phyloP scores from a whole-genome alignment of 352 stramenopile genomes.

The Peronospora belbahrii region DNA sequence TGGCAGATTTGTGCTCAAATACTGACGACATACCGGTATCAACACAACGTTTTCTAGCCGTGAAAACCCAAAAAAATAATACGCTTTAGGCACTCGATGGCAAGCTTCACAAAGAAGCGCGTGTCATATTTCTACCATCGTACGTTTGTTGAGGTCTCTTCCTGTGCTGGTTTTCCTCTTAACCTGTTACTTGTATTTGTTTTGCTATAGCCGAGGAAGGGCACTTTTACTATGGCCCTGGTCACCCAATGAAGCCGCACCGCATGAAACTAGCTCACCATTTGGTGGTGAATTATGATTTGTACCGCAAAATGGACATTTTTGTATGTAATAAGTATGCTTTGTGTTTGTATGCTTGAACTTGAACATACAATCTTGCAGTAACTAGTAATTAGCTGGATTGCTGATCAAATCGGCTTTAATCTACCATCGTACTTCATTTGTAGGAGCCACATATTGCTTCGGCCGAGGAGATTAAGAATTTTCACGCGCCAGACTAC shows the following conservation, averaged over 20 bases:
- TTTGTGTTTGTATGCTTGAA: no score
- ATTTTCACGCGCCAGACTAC: constrained; percentile 97
- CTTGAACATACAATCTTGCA: not conserved
- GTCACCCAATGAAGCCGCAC: constrained; percentile 97
- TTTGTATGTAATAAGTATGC: constrained; percentile 66
- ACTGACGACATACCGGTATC: not conserved
- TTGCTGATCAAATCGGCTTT: not conserved
- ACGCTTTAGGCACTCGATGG: constrained; percentile 1
- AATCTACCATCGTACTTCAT: not conserved
- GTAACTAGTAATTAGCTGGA: not conserved
- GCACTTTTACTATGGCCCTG: constrained; percentile 94
- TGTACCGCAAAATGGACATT: constrained; percentile 99
- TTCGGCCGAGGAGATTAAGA: constrained; percentile 90
- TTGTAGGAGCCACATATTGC: constrained; percentile 70
- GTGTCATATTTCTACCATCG: constrained; percentile 86
- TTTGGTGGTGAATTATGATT: constrained; percentile 95
- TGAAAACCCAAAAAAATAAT: no score
- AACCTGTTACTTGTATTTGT: not conserved
- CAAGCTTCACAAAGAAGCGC: constrained; percentile 57
- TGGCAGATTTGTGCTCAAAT: no score
- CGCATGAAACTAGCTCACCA: constrained; percentile 97
- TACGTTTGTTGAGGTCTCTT: constrained; percentile 20
- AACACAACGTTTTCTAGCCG: not conserved
- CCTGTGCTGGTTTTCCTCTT: not conserved
- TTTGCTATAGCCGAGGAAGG: constrained; percentile 84